Percentiles rank a stretch among this genome's conserved stretches.
Evolutionary conservation across 2,329 filamentous ascomycete genomes (phyloP).

Genomic region (Westerdykella ornata): DNA sequence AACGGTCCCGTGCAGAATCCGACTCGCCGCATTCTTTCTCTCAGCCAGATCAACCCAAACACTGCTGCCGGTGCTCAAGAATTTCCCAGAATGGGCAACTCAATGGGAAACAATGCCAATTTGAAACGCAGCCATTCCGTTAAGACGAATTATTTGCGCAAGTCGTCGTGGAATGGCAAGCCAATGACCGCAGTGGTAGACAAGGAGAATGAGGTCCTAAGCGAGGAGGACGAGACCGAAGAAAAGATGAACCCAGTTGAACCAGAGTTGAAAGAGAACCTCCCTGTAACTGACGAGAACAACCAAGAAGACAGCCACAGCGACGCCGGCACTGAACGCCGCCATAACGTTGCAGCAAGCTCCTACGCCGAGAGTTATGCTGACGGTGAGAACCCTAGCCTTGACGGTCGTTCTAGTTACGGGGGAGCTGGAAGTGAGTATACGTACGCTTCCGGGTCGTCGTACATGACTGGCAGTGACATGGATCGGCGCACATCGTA

Average conservation of each 20-base stretch:
- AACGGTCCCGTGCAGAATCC: constrained; percentile 35
- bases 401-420: constrained; percentile 36
- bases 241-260: constrained; percentile 12
- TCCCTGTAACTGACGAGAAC: constrained; percentile 25
- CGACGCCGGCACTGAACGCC: constrained; percentile 37
- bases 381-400: constrained; percentile 33
- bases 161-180: constrained; percentile 32
- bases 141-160: constrained; percentile 33
- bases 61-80: constrained; percentile 45
- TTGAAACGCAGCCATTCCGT: constrained; percentile 47
- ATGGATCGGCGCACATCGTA: constrained; percentile 41
- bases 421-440: constrained; percentile 40
- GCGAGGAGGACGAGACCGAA: constrained; percentile 40
- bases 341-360: constrained; percentile 31
- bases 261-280: constrained; percentile 10
- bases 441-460: constrained; percentile 44
- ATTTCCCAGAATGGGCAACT: constrained; percentile 24
- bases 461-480: constrained; percentile 45
- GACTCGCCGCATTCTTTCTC: constrained; percentile 72
- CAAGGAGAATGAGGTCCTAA: constrained; percentile 45
- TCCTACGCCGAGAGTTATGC: constrained; percentile 32
- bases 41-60: constrained; percentile 84
- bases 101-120: constrained; percentile 42
- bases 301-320: constrained; percentile 21
- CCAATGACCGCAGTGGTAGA: constrained; percentile 30